Base-by-base conservation (phyloP, 257 asterid genomes). In the Solanum piurae region DNA sequence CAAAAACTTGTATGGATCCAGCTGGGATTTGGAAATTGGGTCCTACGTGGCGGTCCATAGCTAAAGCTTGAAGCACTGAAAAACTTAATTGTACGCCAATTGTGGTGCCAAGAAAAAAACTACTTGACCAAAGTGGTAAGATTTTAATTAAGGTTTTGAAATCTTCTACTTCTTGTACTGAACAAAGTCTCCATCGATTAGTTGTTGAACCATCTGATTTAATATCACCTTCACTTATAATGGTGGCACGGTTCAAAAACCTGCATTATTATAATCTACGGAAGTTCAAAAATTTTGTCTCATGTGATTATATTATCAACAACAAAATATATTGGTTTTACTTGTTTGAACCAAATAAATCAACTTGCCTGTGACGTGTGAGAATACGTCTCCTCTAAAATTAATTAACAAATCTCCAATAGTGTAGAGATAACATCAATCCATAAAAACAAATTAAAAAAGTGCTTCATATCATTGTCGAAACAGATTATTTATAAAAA, bases 11-110 rank as follows among this genome's bases (percentile, higher is more conserved):
- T 7, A 88, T 9, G 14, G 88, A 79, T 3, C 89, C 90, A 13
- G 90, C 89, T 21, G 90, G 91, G 71, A 88, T 60, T 68, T 88
- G 79, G 88, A 90, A 89, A 80, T 72, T 23, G 55, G 21, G 73
- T 55, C 90, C 91, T 12, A 88, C 0, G 71, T 86, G 86, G 12
- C 90, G 86, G 31, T 86, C 89, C 90, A 88, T 88, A 5, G 80
- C 87, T 33, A 87, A 85, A 38, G 91, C 91, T 84, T 90, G 90
- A 79, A 86, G 87, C 58, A 82, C 23, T 18, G 64, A 21, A 72
- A 89, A 66, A 34, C 90, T 82, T 25, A 71, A 3, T 60, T 85
- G 90, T 3, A 88, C 68, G 0, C 62, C 90, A 13, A 88, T 69
- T 7, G 89, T 79, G 18, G 85, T 68, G 27, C 75, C 75, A 6